Conservation (phyloP, 371 early-diverging fungal species). For the Mortierella sp. region DNA sequence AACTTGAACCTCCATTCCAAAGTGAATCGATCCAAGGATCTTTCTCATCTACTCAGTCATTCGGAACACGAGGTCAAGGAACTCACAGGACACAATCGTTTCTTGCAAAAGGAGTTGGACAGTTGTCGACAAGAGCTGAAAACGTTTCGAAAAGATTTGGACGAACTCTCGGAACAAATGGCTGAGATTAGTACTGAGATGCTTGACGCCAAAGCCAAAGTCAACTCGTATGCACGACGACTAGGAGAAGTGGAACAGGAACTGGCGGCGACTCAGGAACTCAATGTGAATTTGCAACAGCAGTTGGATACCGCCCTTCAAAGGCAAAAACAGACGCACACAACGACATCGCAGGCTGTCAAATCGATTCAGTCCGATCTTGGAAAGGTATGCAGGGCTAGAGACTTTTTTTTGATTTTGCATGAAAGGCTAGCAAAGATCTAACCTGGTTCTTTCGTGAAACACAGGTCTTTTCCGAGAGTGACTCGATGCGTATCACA, state of each 20-base stretch:
- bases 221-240: conserved; percentile 69
- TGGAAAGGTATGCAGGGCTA: conserved; percentile 65
- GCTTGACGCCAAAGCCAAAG: conserved; percentile 68
- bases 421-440: too few species aligned
- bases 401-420: too few species aligned
- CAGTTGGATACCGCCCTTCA: conserved; percentile 67
- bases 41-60: conserved; percentile 45
- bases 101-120: conserved; percentile 68
- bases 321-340: conserved; percentile 68
- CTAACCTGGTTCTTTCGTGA: not conserved
- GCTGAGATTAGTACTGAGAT: conserved; percentile 75
- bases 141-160: conserved; percentile 71
- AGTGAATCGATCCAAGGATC: conserved; percentile 53
- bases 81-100: conserved; percentile 58
- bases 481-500: conserved; percentile 66
- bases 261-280: conserved; percentile 67
- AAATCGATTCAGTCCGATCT: conserved; percentile 72
- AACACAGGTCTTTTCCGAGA: conserved; percentile 66
- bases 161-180: conserved; percentile 69
- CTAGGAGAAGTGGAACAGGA: conserved; percentile 75
- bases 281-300: conserved; percentile 67
- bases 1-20: conserved; percentile 64
- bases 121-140: conserved; percentile 67
- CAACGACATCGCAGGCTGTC: conserved; percentile 69
- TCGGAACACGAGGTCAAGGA: conserved; percentile 51